Conservation (phyloP, 2,329 filamentous ascomycete genomes). For the Phoma sp. region DNA sequence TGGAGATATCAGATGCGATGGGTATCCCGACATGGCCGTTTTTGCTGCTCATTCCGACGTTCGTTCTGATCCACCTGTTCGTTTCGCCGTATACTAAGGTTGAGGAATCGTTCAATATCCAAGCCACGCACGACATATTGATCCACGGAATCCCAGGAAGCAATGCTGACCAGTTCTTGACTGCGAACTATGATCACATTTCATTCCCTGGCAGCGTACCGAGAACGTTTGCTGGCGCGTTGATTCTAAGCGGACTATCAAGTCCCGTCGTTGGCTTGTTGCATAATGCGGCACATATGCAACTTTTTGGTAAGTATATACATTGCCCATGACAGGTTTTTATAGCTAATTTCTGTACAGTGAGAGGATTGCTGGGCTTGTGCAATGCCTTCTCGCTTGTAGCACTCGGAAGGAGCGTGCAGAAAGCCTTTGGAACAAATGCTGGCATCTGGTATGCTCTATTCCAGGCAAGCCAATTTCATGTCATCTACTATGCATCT, state of each 20-base stretch:
- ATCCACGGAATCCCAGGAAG: slow-evolving; percentile 75
- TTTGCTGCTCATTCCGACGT: slow-evolving; percentile 40
- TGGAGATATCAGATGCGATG: slow-evolving; percentile 25
- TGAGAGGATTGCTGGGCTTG: slow-evolving; percentile 78
- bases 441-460: slow-evolving; percentile 80
- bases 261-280: slow-evolving; percentile 69
- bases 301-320: slow-evolving; percentile 60
- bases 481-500: slow-evolving; percentile 90
- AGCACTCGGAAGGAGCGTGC: slow-evolving; percentile 69
- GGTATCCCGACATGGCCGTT: slow-evolving; percentile 32
- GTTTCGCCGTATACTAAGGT: slow-evolving; percentile 93
- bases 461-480: slow-evolving; percentile 85
- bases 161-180: slow-evolving; percentile 63
- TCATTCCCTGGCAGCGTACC: slow-evolving; percentile 91
- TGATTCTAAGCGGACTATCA: slow-evolving; percentile 75
- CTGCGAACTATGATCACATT: slow-evolving; percentile 82
- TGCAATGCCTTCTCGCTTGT: slow-evolving; percentile 76
- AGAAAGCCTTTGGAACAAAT: slow-evolving; percentile 70
- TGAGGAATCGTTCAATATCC: slow-evolving; percentile 97
- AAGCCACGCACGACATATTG: slow-evolving; percentile 90
- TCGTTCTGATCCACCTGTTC: slow-evolving; percentile 69
- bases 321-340: neutral
- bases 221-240: slow-evolving; percentile 84
- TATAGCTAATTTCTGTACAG: slow-evolving; percentile 48
- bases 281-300: slow-evolving; percentile 63